Base-by-base conservation (phyloP, 148 eudicot species). In the Rhododendron ovatum region DNA sequence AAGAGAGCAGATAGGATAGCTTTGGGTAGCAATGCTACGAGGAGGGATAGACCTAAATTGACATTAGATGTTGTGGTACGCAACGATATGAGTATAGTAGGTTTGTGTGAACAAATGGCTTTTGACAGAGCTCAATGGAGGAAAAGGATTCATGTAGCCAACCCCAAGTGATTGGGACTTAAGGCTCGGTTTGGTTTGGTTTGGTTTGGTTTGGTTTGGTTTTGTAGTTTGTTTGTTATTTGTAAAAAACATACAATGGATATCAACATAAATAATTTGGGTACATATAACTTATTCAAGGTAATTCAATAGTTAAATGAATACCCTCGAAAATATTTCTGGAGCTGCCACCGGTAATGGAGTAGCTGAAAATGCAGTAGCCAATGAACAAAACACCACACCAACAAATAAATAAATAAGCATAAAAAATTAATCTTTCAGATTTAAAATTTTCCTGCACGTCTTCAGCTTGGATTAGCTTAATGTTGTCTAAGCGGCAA, bases 401-500 rank as follows among this genome's bases (percentile, higher is more conserved):
- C 43, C 22, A 82, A 61, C 33, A 39, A 11, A 12, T 3, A 33
- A 47, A 59, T 17, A 55, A 47, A 39, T 33, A n/a, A 84, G 26
- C 74, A 26, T 10, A 28, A 45, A 63, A 2, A 63, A 61, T 71
- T 4, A 69, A 3, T 41, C 33, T 41, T 57, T 85, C 87, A 82
- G 85, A 85, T 67, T 85, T 89, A 86, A 89, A 86, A 78, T 85
- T 87, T 41, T 39, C 48, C 3, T 5, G n/a, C 74, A 41, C 0
- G 30, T 82, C 75, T 24, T 30, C 37, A 59, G n/a, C 33, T 39
- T 57, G 33, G 53, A 63, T 37, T 37, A 82, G 11, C 84, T 24
- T 41, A 12, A 53, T 5, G 47, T 33, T 47, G 26, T 55, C 71
- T 1, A 83, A 37, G 30, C 74, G 10, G 37, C 77, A 65, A 18